These are phyloP conservation scores for Phycomyces nitens DNA, from an alignment of 192 early-diverging fungal species.

Conservation along the genomic window DNA sequence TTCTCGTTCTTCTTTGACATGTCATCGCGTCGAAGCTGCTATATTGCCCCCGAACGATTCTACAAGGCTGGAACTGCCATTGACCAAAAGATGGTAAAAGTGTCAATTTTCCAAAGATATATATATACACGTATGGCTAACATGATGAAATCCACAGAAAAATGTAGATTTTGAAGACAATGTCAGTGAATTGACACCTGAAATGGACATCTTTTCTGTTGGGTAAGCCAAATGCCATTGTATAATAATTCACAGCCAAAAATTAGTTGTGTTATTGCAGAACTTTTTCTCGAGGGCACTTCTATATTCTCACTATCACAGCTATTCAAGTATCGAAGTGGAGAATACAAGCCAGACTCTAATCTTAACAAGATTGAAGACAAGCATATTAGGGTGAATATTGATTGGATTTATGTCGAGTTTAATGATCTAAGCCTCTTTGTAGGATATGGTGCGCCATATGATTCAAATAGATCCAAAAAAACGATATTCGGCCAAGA, in stretches of 20 bases:
- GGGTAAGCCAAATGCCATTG: constrained; percentile 53
- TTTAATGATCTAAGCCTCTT: neutral
- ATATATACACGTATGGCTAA: constrained; percentile 7
- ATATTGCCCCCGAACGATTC: constrained; percentile 94
- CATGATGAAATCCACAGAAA: constrained; percentile 19
- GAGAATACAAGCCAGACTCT: constrained; percentile 66
- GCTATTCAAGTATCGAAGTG: constrained; percentile 82
- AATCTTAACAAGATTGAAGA: constrained; percentile 84
- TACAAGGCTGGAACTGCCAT: constrained; percentile 70
- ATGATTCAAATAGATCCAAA: constrained; percentile 89
- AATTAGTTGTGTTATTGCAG: constrained; percentile 77
- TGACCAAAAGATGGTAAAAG: constrained; percentile 41
- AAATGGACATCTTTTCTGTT: constrained; percentile 94
- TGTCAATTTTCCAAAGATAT: neutral
- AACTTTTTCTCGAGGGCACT: constrained; percentile 91
- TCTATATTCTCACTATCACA: constrained; percentile 90
- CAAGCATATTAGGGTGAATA: constrained; percentile 60
- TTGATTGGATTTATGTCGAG: neutral
- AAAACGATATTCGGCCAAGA: constrained; percentile 67
- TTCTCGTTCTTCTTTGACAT: constrained; percentile 98
- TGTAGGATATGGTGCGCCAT: constrained; percentile 60
- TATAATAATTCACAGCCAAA: neutral
- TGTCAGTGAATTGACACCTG: constrained; percentile 55
- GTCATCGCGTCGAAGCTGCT: constrained; percentile 84
- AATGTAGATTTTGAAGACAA: constrained; percentile 29